Conservation (phyloP, 441 rosid species). For the Flueggea neowawraea region DNA sequence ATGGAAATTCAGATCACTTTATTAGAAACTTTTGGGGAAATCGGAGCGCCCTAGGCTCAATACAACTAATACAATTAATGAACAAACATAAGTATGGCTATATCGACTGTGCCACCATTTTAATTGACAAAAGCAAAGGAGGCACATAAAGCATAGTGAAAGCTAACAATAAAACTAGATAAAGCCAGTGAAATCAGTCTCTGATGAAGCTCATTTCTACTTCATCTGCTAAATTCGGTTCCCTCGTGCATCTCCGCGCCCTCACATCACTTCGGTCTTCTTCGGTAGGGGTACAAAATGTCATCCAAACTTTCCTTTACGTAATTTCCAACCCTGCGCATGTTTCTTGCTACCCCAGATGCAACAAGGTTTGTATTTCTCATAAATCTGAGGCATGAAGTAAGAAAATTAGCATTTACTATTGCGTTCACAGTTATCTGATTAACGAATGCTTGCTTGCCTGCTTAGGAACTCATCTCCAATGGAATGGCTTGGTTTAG, state of each 20-base stretch:
- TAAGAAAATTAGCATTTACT: background rate
- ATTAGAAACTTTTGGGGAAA: too few species aligned
- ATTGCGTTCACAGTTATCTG: background rate
- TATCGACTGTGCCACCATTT: too few species aligned
- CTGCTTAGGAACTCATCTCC: constrained; percentile 56
- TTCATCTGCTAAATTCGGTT: constrained; percentile 5
- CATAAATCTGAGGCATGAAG: constrained; percentile 48
- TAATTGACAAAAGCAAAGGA: too few species aligned
- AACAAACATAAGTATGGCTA: too few species aligned
- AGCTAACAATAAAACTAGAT: too few species aligned
- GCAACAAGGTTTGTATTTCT: constrained; percentile 76
- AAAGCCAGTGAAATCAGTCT: too few species aligned
- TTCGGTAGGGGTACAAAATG: constrained; percentile 51
- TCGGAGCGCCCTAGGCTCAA: too few species aligned
- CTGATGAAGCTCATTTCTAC: constrained; percentile 1
- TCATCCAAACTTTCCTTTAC: constrained; percentile 65
- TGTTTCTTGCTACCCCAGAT: constrained; percentile 68
- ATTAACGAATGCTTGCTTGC: constrained; percentile 27
- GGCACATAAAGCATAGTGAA: too few species aligned
- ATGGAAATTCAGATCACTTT: too few species aligned
- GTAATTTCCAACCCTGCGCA: constrained; percentile 61
- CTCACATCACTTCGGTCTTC: constrained; percentile 54
- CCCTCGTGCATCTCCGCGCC: background rate
- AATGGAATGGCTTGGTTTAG: constrained; percentile 35
- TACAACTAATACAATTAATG: too few species aligned